phyloP scores from a whole-genome alignment of 805 yeast species.

The Yarrowia divulgata region DNA sequence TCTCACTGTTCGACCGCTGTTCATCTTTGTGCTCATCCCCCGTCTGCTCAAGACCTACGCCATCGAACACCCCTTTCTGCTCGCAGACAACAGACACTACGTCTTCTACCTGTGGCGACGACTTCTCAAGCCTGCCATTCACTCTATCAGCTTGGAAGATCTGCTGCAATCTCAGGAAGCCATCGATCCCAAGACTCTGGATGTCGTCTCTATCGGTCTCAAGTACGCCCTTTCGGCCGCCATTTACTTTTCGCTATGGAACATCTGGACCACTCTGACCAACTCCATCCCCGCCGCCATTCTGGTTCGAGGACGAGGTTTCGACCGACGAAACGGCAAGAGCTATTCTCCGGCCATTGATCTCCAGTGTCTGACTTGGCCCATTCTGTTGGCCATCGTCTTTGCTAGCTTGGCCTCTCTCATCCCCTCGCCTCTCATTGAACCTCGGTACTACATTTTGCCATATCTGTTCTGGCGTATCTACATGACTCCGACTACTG shows the following conservation, averaged over 20 bases:
- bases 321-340: constrained; percentile 21
- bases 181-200: constrained; percentile 62
- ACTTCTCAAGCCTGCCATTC: constrained; percentile 57
- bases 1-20: constrained; percentile 14
- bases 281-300: constrained; percentile 33
- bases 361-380: constrained; percentile 34
- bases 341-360: constrained; percentile 26
- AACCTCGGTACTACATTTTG: constrained; percentile 88
- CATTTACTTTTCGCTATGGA: constrained; percentile 52
- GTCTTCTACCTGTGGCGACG: constrained; percentile 84
- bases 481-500: constrained; percentile 50
- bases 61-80: constrained; percentile 82
- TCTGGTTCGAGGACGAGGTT: constrained; percentile 24
- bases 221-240: constrained; percentile 27
- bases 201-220: constrained; percentile 40
- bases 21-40: constrained; percentile 19
- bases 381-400: constrained; percentile 39
- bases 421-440: constrained; percentile 87
- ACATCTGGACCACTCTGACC: constrained; percentile 50
- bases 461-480: constrained; percentile 78
- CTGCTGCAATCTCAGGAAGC: constrained; percentile 3
- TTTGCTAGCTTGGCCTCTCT: constrained; percentile 62
- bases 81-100: constrained; percentile 94
- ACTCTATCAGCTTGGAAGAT: constrained; percentile 28
- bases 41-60: constrained; percentile 52